Percentiles rank a stretch among this genome's conserved stretches.
Conservation (phyloP, 1,139 yeast genomes). For the Saccharomyces hybrid region DNA sequence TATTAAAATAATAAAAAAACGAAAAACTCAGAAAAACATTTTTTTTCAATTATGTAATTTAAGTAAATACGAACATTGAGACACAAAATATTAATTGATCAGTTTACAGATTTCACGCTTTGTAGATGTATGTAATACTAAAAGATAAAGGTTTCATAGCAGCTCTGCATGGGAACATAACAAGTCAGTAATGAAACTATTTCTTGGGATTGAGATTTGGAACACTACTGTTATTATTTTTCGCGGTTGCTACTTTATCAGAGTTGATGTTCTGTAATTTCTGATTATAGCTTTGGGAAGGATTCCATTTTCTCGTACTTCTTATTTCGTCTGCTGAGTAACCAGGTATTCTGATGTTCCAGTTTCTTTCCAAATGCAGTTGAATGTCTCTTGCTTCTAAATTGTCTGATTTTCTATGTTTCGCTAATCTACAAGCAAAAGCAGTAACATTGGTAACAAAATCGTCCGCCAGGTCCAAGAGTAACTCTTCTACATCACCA, state of each 20-base stretch:
- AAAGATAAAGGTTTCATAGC: no score
- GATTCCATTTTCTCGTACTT: slow-evolving; percentile 72
- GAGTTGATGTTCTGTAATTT: slow-evolving; percentile 55
- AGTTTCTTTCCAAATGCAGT: slow-evolving; percentile 83
- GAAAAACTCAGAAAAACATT: not conserved
- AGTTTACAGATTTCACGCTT: not conserved
- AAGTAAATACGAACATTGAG: not conserved
- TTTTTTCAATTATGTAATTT: not conserved
- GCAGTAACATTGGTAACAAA: slow-evolving; percentile 84
- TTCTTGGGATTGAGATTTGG: not conserved
- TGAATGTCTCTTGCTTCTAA: slow-evolving; percentile 87
- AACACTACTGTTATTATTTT: slow-evolving; percentile 2
- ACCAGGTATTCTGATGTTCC: slow-evolving; percentile 95
- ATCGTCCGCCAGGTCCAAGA: slow-evolving; percentile 91
- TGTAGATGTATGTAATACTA: not conserved
- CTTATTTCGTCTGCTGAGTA: slow-evolving; percentile 85
- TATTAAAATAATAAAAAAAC: not conserved
- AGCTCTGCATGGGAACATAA: not conserved
- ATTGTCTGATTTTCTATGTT: slow-evolving; percentile 84
- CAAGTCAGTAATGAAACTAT: not conserved
- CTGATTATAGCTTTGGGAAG: slow-evolving; percentile 63
- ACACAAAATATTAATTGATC: not conserved
- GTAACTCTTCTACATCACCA: slow-evolving; percentile 89
- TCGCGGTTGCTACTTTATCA: slow-evolving; percentile 14
- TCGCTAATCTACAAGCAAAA: slow-evolving; percentile 90